Evolutionary conservation across 169 alveolate species (phyloP), one percentile per base, ranked within the genome.

Genomic region (Plasmodium ovale): DNA sequence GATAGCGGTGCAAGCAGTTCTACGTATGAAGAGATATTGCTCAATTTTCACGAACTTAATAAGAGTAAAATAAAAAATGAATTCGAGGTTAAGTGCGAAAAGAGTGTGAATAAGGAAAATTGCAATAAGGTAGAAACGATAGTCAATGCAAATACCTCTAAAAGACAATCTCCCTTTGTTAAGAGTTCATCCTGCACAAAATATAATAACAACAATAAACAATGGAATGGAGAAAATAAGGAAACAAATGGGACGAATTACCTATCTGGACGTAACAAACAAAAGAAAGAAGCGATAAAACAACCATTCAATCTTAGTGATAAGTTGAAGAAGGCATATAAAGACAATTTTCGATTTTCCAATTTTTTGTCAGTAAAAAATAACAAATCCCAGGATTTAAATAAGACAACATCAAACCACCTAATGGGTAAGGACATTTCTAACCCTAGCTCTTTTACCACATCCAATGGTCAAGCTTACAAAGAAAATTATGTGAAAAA

Each of bases 1-100:
- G 90, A 82, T 14, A 72, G 44, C 10, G 25, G 27, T 7, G 21
- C 25, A 19, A 53, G 60, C 44, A 82, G 71, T 69, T 82, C 84
- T 33, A 47, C 84, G 23, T 82, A 64, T 65, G 90, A 82, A 29
- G 82, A 82, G 23, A n/a, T 58, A 29, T 39, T 82, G 29, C 29
- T 82, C 29, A 49, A 70, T 68, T 68, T 68, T 23, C 64, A 68
- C 42, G 54, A 82, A 6, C 39, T 82, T 82, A 82, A 65, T 44
- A 82, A 65, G 33, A 65, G 72, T 35, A 49, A 82, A 51, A 64
- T 64, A 35, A 65, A 49, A 69, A 65, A 82, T 47, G 58, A 64
- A 16, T 64, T 65, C n/a, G 53, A 51, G 53, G 16, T 64, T 64
- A 37, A 39, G 19, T 53, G 37, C 49, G 90, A 25, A 67, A 70